phyloP scores from a whole-genome alignment of 2,329 filamentous ascomycete species.

The Cercospora berteroae region DNA sequence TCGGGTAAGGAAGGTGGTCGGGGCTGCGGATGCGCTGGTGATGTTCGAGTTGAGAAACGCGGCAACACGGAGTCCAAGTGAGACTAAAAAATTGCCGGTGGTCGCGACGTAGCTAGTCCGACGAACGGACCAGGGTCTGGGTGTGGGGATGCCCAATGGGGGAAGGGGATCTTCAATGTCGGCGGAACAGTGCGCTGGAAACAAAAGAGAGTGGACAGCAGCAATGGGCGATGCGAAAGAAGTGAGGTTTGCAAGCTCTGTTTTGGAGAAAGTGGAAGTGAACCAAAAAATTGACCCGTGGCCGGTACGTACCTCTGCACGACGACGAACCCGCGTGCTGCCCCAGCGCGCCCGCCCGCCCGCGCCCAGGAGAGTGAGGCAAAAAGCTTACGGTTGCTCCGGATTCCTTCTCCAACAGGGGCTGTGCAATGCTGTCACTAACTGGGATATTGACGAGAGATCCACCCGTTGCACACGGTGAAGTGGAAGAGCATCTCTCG shows the following conservation, averaged over 20 bases:
- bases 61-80: neutral
- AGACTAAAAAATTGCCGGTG: neutral
- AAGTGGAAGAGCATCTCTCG: neutral
- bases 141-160: neutral
- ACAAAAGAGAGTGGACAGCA: neutral
- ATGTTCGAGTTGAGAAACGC: neutral
- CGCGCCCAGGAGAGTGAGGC: neutral
- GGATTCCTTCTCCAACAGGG: neutral
- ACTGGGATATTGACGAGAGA: neutral
- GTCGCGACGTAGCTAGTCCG: conserved; percentile 1
- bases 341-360: neutral
- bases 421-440: neutral
- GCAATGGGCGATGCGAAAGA: neutral
- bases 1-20: conserved; percentile 1
- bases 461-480: neutral
- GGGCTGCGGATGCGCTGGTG: neutral
- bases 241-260: neutral
- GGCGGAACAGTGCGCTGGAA: neutral
- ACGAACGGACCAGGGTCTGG: neutral
- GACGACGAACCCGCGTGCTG: neutral
- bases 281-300: neutral
- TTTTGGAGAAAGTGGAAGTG: neutral
- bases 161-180: neutral
- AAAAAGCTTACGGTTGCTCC: neutral
- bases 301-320: neutral